These are phyloP conservation scores for Candida khao-thaluensis DNA, from an alignment of 805 yeast genomes.

Conservation along the genomic window DNA sequence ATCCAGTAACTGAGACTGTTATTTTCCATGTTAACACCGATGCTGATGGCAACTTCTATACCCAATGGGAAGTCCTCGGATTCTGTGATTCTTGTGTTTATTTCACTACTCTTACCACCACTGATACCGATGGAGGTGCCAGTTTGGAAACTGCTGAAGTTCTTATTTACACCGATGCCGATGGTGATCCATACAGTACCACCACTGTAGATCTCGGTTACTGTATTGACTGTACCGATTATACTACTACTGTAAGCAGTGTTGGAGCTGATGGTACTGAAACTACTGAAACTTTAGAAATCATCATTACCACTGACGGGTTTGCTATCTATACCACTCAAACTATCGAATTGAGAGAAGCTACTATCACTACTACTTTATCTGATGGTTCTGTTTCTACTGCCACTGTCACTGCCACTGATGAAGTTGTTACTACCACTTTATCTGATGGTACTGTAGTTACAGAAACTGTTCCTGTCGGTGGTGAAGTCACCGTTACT, in stretches of 20 bases:
- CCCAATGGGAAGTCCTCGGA: conserved; percentile 13
- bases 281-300: conserved; percentile 2
- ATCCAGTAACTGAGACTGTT: conserved; percentile 13
- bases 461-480: too few species aligned
- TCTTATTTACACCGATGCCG: conserved; percentile 15
- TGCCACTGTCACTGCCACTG: too few species aligned
- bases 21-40: conserved; percentile 9
- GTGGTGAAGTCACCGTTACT: too few species aligned
- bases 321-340: conserved; percentile 1
- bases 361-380: background rate
- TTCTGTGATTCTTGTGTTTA: conserved; percentile 6
- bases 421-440: too few species aligned
- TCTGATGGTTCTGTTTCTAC: background rate
- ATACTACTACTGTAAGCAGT: conserved; percentile 12
- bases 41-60: conserved; percentile 12
- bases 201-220: conserved; percentile 12
- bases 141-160: conserved; percentile 15
- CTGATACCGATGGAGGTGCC: conserved; percentile 11
- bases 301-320: conserved; percentile 13
- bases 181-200: conserved; percentile 12
- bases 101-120: conserved; percentile 15
- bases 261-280: conserved; percentile 11
- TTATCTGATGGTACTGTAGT: too few species aligned
- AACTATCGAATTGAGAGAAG: background rate
- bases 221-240: conserved; percentile 13